Evolutionary conservation across 257 asterid genomes (phyloP).

Genomic region (Fraxinus excelsior): DNA sequence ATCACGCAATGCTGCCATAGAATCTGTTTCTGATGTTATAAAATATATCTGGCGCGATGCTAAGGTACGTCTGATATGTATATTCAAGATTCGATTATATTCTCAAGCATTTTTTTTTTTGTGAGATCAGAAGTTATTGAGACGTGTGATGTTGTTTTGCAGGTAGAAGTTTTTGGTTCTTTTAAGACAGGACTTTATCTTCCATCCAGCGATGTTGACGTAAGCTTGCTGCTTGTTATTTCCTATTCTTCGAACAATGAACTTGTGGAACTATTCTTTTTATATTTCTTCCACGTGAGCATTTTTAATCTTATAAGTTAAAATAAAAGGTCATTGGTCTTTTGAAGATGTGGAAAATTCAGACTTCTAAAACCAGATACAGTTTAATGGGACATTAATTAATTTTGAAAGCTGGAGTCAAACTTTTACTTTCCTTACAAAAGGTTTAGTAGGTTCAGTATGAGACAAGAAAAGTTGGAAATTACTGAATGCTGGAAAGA

Average conservation of each 20-base stretch:
- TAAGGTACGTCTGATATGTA: slow-evolving; percentile 47
- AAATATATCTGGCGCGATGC: slow-evolving; percentile 88
- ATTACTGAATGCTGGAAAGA: not conserved
- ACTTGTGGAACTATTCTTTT: not conserved
- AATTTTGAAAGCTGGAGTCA: not conserved
- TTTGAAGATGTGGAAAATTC: not conserved
- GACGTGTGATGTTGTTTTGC: slow-evolving; percentile 30
- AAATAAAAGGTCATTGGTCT: not conserved
- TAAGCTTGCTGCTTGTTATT: slow-evolving; percentile 39
- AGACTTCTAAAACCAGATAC: not conserved
- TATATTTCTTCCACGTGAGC: slow-evolving; percentile 11
- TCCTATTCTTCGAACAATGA: not conserved
- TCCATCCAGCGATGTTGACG: slow-evolving; percentile 96
- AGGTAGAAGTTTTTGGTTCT: slow-evolving; percentile 96
- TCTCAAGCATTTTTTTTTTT: not conserved
- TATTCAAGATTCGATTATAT: not conserved
- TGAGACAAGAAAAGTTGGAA: not conserved
- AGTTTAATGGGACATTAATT: slow-evolving; percentile 12
- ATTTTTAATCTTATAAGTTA: not conserved
- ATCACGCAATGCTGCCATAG: slow-evolving; percentile 73
- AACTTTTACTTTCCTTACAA: not conserved
- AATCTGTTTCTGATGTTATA: slow-evolving; percentile 75
- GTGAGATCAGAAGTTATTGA: not conserved
- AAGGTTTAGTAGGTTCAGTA: not conserved
- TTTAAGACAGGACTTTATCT: slow-evolving; percentile 95